A percentile compares a stretch with the other conserved stretches of the same genome.
phyloP scores from a whole-genome alignment of 306 rosid species.

The Psophocarpus tetragonolobus region DNA sequence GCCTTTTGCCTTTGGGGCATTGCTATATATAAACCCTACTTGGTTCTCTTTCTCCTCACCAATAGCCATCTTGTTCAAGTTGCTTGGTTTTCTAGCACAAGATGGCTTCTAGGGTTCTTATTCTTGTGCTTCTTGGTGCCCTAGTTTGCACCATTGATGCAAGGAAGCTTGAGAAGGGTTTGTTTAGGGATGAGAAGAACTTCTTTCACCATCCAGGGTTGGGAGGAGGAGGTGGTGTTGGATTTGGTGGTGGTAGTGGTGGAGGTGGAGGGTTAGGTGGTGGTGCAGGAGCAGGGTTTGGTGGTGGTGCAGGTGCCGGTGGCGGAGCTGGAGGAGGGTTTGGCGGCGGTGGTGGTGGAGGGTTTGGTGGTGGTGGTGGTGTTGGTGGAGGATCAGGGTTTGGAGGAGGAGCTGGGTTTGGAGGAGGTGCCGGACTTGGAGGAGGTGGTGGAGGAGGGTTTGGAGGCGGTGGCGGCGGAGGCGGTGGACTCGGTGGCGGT shows the following conservation, averaged over 20 bases:
- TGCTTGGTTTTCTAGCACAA: background rate
- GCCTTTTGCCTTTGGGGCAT: background rate
- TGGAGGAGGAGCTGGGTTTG: conserved; percentile 53
- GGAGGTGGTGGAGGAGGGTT: conserved; percentile 57
- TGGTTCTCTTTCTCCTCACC: background rate
- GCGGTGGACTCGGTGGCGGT: conserved; percentile 40
- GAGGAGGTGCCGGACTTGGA: conserved; percentile 44
- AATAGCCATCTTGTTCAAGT: background rate
- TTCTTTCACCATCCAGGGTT: conserved; percentile 42
- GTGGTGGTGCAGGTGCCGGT: conserved; percentile 42
- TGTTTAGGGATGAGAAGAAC: conserved; percentile 46
- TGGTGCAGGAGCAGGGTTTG: conserved; percentile 48
- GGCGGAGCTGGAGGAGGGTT: conserved; percentile 43
- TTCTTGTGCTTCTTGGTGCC: conserved; percentile 52
- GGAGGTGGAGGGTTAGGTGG: conserved; percentile 52
- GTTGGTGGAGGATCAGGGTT: conserved; percentile 51
- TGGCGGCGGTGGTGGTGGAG: conserved; percentile 51
- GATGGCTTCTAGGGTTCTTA: conserved; percentile 45
- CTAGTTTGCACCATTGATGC: conserved; percentile 58
- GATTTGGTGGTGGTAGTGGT: conserved; percentile 60
- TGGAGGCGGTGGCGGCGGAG: conserved; percentile 40
- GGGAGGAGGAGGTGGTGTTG: conserved; percentile 64
- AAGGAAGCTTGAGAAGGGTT: conserved; percentile 57
- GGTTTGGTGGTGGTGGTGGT: conserved; percentile 49
- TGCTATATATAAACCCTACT: conserved; percentile 52